These are phyloP conservation scores for Pythium dissotocum DNA, from an alignment of 352 stramenopile species.

Conservation along the genomic window DNA sequence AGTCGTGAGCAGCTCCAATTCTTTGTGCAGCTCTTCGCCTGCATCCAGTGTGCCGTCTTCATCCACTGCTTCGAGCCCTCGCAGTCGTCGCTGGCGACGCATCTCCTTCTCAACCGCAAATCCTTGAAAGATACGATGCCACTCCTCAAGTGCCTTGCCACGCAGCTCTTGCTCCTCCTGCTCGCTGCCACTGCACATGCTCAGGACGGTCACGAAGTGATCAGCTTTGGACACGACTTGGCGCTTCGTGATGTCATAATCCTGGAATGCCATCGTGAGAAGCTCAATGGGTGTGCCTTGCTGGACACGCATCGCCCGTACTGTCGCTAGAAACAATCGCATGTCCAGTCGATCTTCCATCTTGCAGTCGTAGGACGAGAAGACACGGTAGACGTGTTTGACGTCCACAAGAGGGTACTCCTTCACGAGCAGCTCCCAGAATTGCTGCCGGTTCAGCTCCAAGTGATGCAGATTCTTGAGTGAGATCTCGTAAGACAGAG, in stretches of 20 bases:
- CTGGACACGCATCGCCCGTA: slow-evolving; percentile 58
- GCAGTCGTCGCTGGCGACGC: slow-evolving; percentile 22
- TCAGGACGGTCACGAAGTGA: slow-evolving; percentile 32
- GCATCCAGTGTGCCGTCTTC: slow-evolving; percentile 1
- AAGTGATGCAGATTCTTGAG: slow-evolving; percentile 37
- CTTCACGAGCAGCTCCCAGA: slow-evolving; percentile 43
- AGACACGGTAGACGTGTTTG: slow-evolving; percentile 52
- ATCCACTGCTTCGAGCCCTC: slow-evolving; percentile 4
- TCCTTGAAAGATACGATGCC: slow-evolving; percentile 23
- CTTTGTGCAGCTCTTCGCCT: not conserved
- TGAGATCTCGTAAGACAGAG: slow-evolving; percentile 49
- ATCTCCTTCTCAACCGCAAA: slow-evolving; percentile 23
- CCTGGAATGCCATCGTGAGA: slow-evolving; percentile 39
- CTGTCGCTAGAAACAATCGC: slow-evolving; percentile 49
- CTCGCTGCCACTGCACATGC: slow-evolving; percentile 46
- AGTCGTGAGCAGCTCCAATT: not conserved
- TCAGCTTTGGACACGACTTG: slow-evolving; percentile 25
- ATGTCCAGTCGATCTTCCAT: slow-evolving; percentile 55
- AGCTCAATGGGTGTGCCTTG: slow-evolving; percentile 56
- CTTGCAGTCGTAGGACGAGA: slow-evolving; percentile 57
- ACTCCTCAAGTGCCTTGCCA: slow-evolving; percentile 23
- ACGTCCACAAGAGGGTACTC: slow-evolving; percentile 52
- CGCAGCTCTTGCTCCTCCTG: slow-evolving; percentile 41
- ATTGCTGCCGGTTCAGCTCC: slow-evolving; percentile 48
- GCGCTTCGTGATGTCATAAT: slow-evolving; percentile 47